A percentile compares a stretch with the other conserved stretches of the same genome.
Conservation (phyloP, 257 asterid species). For the Solanum sejunctum region DNA sequence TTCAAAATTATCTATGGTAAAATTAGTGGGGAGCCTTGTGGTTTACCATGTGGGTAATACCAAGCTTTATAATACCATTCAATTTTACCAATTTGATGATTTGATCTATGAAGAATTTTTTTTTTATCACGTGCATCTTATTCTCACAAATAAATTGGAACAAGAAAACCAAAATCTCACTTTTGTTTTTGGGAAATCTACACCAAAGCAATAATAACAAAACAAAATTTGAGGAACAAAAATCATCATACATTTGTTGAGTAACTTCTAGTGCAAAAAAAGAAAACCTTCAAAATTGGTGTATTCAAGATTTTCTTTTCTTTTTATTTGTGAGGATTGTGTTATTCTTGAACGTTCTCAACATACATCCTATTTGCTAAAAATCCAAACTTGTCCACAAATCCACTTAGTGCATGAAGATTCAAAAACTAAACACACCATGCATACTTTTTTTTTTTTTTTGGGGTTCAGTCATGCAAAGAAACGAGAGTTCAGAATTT, state of each 20-base stretch:
- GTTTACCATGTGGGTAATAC: too few relatives aligned
- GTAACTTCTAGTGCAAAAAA: not conserved
- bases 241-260: not conserved
- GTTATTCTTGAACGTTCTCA: not conserved
- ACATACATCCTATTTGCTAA: not conserved
- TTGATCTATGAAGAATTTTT: too few relatives aligned
- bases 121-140: too few relatives aligned
- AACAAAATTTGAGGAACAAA: not conserved
- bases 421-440: not conserved
- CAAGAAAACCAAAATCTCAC: not conserved
- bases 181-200: not conserved
- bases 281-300: not conserved
- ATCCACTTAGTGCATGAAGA: not conserved
- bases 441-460: not conserved
- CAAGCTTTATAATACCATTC: too few relatives aligned
- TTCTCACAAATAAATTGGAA: not conserved
- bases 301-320: not conserved
- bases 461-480: not conserved
- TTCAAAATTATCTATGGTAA: not conserved
- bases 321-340: not conserved
- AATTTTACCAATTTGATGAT: too few relatives aligned
- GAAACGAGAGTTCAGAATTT: not conserved
- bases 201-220: not conserved
- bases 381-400: not conserved
- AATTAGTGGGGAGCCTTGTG: too few relatives aligned